Evolutionary conservation across 345 rosid species (phyloP), one percentile per base, ranked within the genome.

Genomic region (Aurinia saxatilis): DNA sequence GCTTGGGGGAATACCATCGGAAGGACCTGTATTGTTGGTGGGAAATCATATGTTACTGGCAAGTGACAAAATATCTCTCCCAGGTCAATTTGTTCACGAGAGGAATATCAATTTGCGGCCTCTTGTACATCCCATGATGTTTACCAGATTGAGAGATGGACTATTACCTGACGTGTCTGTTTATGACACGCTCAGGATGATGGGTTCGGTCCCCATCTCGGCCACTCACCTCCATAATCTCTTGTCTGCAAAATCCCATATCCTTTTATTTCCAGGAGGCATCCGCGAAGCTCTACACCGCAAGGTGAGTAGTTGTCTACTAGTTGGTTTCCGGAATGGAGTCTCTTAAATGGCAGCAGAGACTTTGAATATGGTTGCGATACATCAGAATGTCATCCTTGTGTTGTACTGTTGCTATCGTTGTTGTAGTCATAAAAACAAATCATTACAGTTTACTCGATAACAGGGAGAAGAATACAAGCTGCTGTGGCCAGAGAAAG

Each of bases 31-130:
- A 37, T 57, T 90, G 66, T 69, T 73, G 11, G 91, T 90, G 34
- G 95, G 97, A 17, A 83, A 90, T 75, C 95, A 90, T 65, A 85
- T 85, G 93, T 66, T 90, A 46, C 61, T 82, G 42, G 97, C 93
- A 41, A 18, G 78, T 9, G 97, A 90, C 23, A 16, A 80, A 60
- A 29, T 65, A 44, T 82, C 92, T 7, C 18, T 90, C 57, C 63
- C 82, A n/a, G 50, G 56, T 50, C 79, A 64, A 69, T 56, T 85
- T 60, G 35, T 82, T 50, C 23, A 48, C 0, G 87, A 91, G 68
- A 82, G 73, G 72, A 87, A 91, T 57, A 80, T 87, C 57, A 65
- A 75, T 56, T 10, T 91, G 57, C 81, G 91, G 60, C 89, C 90
- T 45, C 73, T 91, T 11, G 86, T 84, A 39, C 95, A 85, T 75